phyloP scores from a whole-genome alignment of 108 stramenopile genomes.

The Pseudonitzschia pungens region DNA sequence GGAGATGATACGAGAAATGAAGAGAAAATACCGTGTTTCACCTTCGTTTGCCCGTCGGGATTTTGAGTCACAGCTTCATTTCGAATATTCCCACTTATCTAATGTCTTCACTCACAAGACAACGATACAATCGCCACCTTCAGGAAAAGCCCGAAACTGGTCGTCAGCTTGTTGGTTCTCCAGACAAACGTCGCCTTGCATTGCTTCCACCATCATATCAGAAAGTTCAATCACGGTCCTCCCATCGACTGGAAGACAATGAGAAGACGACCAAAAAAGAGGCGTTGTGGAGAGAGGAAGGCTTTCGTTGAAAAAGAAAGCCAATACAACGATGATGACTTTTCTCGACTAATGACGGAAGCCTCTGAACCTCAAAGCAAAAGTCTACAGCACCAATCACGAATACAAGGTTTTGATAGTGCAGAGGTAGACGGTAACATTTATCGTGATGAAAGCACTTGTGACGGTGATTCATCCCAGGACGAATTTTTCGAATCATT shows the following conservation, averaged over 20 bases:
- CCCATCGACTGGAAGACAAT: background rate
- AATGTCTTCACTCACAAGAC: background rate
- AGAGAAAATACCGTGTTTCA: conserved; percentile 8
- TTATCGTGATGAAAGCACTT: background rate
- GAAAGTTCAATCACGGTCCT: background rate
- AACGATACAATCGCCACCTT: background rate
- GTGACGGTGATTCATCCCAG: background rate
- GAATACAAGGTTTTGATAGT: background rate
- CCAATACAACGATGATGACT: conserved; percentile 4
- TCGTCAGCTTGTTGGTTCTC: background rate
- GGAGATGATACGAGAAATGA: conserved; percentile 12
- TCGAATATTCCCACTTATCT: background rate
- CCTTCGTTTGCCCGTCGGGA: background rate
- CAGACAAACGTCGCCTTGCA: background rate
- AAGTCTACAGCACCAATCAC: background rate
- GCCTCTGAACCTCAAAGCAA: background rate
- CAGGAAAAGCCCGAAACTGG: background rate
- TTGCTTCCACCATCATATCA: background rate
- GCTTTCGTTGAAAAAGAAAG: background rate
- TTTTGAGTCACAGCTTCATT: background rate
- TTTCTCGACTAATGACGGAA: background rate
- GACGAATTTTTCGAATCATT: conserved; percentile 8
- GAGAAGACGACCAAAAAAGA: background rate
- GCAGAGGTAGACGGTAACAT: background rate
- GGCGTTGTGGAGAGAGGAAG: conserved; percentile 6